Evolutionary conservation across 163 green algal species (phyloP), one percentile per base, ranked within the genome.

Genomic region (Picocystis sp.): DNA sequence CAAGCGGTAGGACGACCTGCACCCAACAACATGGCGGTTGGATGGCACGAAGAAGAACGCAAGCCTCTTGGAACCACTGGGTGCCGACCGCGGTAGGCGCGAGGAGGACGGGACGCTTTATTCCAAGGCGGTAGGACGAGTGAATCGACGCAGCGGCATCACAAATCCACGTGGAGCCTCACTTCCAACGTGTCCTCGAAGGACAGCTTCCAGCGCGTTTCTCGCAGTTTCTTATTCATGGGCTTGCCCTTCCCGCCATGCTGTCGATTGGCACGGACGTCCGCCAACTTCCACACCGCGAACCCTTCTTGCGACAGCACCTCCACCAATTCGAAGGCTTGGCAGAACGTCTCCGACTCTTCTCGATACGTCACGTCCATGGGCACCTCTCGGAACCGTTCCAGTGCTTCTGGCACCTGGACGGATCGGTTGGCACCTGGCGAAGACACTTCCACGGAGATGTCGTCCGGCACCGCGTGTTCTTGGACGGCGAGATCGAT

Each of bases 141-240:
- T 3, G 29, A 38, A 38, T 3, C 29, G 29, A 38, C 29, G 29
- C 5, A 8, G 3, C 5, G 5, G 29, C 29, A 38, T 67, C 44
- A 79, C 21, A 79, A 79, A 50, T 80, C 66, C 1, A 80, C 72
- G 54, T 77, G 64, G 8, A 81, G 66, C 21, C 63, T 52, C 13
- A 72, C 67, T 1, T 55, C 46, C 29, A 46, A 24, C 22, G 78
- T 58, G 58, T 61, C 47, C 0, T 52, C 45, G 11, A 81, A 19
- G 2, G 49, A 44, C 3, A 79, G 64, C 6, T 9, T 45, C 25
- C 71, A 45, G 29, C 21, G n/a, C 55, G 64, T 43, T 22, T 67
- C 45, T 11, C 61, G 56, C 63, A 74, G 66, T 52, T 53, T 57
- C 43, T 75, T 75, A 43, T 47, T 67, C 29, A 80, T 48, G 10